phyloP scores from a whole-genome alignment of 306 rosid species.

The Hippophae gyantsensis region DNA sequence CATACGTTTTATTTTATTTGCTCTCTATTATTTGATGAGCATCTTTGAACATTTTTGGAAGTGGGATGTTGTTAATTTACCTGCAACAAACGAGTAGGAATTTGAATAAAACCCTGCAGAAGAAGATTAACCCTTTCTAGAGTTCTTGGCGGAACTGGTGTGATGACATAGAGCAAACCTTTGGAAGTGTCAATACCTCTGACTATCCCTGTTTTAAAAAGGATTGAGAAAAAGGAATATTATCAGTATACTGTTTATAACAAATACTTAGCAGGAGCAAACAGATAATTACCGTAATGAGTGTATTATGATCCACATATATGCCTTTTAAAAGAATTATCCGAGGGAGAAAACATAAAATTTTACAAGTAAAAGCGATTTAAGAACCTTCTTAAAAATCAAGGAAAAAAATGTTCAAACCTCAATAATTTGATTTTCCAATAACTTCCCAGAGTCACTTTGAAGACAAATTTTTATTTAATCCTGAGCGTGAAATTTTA shows the following conservation, averaged over 20 bases:
- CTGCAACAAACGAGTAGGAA: slow-evolving; percentile 79
- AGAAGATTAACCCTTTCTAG: slow-evolving; percentile 70
- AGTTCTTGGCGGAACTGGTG: slow-evolving; percentile 71
- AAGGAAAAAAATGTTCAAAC: not conserved
- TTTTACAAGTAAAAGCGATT: no score
- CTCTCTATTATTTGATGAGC: no score
- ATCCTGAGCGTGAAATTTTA: no score
- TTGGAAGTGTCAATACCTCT: slow-evolving; percentile 69
- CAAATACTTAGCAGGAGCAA: not conserved
- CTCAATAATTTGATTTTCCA: not conserved
- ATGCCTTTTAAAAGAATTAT: no score
- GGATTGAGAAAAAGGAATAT: slow-evolving; percentile 15
- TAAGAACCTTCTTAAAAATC: no score
- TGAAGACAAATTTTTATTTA: no score
- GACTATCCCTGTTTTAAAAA: slow-evolving; percentile 62
- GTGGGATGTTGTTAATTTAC: slow-evolving; percentile 27
- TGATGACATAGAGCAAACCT: slow-evolving; percentile 66
- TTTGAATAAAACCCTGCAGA: slow-evolving; percentile 70
- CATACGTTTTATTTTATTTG: no score
- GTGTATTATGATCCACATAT: not conserved
- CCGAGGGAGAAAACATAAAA: no score
- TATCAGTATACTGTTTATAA: not conserved
- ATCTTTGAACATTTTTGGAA: no score
- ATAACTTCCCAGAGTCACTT: no score
- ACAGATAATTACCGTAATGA: not conserved